Percentiles rank a stretch among this genome's conserved stretches.
Evolutionary conservation across 2,329 filamentous ascomycete species (phyloP).

Genomic region (Albifimbria verrucaria): DNA sequence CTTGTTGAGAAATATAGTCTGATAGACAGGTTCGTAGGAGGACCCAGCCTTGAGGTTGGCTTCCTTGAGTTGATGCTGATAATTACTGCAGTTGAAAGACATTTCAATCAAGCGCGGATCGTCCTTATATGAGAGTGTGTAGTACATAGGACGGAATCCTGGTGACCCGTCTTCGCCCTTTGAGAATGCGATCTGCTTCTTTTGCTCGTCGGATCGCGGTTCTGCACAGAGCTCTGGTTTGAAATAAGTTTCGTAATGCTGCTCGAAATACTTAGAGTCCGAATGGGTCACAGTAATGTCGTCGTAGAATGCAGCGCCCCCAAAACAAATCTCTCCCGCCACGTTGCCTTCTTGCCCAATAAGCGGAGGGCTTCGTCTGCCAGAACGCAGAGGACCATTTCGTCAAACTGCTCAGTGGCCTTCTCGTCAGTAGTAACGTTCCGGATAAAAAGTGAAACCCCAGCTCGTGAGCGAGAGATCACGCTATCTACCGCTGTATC

Average conservation of each 20-base stretch:
- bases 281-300: slow-evolving; percentile 70
- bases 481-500: slow-evolving; percentile 54
- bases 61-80: slow-evolving; percentile 66
- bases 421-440: slow-evolving; percentile 48
- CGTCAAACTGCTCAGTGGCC: slow-evolving; percentile 55
- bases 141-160: slow-evolving; percentile 63
- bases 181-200: slow-evolving; percentile 36
- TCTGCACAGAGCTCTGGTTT: slow-evolving; percentile 46
- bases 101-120: slow-evolving; percentile 61
- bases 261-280: slow-evolving; percentile 62
- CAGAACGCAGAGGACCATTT: slow-evolving; percentile 62
- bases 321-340: slow-evolving; percentile 63
- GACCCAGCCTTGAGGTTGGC: slow-evolving; percentile 15
- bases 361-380: slow-evolving; percentile 63
- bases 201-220: slow-evolving; percentile 37
- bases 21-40: slow-evolving; percentile 61
- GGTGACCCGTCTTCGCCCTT: slow-evolving; percentile 46
- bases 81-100: slow-evolving; percentile 74
- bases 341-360: slow-evolving; percentile 53
- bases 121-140: slow-evolving; percentile 56
- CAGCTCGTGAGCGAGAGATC: slow-evolving; percentile 45
- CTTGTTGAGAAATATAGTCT: slow-evolving; percentile 66
- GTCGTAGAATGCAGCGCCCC: slow-evolving; percentile 67
- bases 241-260: slow-evolving; percentile 64
- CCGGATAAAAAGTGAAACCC: slow-evolving; percentile 52